Base-by-base conservation (phyloP, 1,284 basidiomycete species). In the Porphyrellus sp. region DNA sequence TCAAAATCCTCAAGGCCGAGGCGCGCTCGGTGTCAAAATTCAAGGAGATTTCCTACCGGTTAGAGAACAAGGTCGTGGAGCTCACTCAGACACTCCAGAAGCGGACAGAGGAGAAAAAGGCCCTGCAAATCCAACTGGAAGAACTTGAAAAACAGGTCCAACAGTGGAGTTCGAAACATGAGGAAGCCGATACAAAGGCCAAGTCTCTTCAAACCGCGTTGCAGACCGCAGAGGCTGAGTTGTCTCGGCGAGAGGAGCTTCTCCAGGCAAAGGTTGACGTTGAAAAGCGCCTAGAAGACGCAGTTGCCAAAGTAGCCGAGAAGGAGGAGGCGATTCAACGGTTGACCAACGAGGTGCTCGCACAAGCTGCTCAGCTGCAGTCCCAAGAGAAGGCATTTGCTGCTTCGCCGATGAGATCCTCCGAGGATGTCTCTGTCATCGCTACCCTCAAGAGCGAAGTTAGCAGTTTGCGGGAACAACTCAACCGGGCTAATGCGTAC, bases 41-140 rank as follows among this genome's bases (percentile, higher is more conserved):
- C 82, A 98, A 99, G 74, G 97, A 99, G 74, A 98, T 98, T 59
- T 98, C 97, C 0, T 99, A 98, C 71, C 86, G 85, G 63, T 80
- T 99, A 55, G 97, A 99, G 77, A 99, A 99, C 81, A 99, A 99
- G 76, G 97, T 99, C 44, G 93, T 99, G 54, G 96, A 99, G 70
- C 88, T 99, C 61, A 99, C 97, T 0, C 97, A 99, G 70, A 86
- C 77, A n/a, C 79, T 99, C 16, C 97, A 99, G 72, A 89, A 83
- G 67, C 86, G 96, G 37, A 95, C 88, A 9, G 83, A 84, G 58
- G 96, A 99, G 75, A 96, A 93, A 77, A 96, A 93, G 73, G 86
- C 86, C 55, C 76, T 99, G 35, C 85, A 89, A 59, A 74, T 73
- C 27, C 85, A 86, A 64, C 77, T 99, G 35, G 71, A 76, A 20